Percentiles rank a stretch among this genome's conserved stretches.
Conservation (phyloP, 352 stramenopile genomes). For the Phytophthora rubi region DNA sequence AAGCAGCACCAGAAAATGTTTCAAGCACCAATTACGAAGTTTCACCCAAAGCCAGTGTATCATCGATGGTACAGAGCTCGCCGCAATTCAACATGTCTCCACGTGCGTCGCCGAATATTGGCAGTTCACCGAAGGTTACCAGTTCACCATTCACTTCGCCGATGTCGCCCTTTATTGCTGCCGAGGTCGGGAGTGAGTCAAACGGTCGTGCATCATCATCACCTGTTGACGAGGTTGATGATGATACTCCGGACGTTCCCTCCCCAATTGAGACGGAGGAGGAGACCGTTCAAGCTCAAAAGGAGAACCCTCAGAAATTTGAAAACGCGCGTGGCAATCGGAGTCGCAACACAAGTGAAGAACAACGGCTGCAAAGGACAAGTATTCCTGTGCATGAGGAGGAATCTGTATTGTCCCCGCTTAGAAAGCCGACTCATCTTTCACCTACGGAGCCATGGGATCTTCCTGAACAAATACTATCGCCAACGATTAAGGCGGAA, state of each 20-base stretch:
- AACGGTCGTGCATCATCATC: slow-evolving; percentile 9
- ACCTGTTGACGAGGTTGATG: slow-evolving; percentile 12
- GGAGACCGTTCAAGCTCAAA: slow-evolving; percentile 4
- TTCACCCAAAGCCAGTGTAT: slow-evolving; percentile 31
- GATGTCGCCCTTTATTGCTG: slow-evolving; percentile 25
- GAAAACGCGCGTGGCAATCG: slow-evolving; percentile 17
- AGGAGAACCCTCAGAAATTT: slow-evolving; percentile 15
- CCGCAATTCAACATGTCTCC: slow-evolving; percentile 26
- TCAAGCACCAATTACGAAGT: slow-evolving; percentile 28
- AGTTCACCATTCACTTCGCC: slow-evolving; percentile 39
- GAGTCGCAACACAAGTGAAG: slow-evolving; percentile 40
- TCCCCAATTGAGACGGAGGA: slow-evolving; percentile 15
- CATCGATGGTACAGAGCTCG: slow-evolving; percentile 21
- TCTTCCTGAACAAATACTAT: slow-evolving; percentile 37
- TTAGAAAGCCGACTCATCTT: slow-evolving; percentile 29
- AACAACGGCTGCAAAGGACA: slow-evolving; percentile 18
- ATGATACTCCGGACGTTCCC: background rate
- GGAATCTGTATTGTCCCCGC: slow-evolving; percentile 30
- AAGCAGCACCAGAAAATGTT: slow-evolving; percentile 12
- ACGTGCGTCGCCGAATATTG: slow-evolving; percentile 22
- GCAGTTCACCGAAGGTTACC: slow-evolving; percentile 38
- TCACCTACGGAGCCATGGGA: slow-evolving; percentile 45
- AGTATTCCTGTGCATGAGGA: slow-evolving; percentile 25
- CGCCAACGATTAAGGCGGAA: slow-evolving; percentile 26
- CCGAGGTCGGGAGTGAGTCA: slow-evolving; percentile 9